These are phyloP conservation scores for Aristolochia fimbriata DNA, from an alignment of 164 flowering plant species.

Conservation along the genomic window DNA sequence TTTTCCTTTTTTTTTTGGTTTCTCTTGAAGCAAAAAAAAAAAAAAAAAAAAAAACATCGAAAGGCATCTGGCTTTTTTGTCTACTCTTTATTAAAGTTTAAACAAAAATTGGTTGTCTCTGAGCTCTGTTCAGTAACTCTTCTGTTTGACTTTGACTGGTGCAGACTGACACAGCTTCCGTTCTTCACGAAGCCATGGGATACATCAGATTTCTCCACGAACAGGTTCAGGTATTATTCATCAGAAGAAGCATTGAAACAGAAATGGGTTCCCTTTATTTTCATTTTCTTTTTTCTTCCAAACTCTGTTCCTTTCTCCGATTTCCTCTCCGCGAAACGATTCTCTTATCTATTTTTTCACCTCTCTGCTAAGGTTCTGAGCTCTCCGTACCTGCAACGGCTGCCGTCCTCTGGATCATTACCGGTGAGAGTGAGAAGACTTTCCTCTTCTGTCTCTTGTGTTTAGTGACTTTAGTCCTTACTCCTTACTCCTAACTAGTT, in stretches of 20 bases:
- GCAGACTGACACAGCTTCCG: slow-evolving; percentile 94
- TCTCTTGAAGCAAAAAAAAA: background rate
- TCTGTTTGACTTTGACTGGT: slow-evolving; percentile 14
- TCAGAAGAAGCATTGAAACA: background rate
- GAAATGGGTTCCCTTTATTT: background rate
- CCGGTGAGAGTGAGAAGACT: slow-evolving; percentile 1
- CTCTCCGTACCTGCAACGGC: slow-evolving; percentile 50
- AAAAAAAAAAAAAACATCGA: background rate
- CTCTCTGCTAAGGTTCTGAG: slow-evolving; percentile 27
- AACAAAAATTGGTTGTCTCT: background rate
- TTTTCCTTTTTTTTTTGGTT: too few species aligned
- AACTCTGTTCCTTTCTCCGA: background rate
- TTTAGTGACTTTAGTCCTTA: too few species aligned
- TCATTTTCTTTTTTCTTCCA: background rate
- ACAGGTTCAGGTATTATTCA: slow-evolving; percentile 48
- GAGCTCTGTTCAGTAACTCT: background rate
- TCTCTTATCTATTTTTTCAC: background rate
- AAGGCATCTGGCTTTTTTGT: background rate
- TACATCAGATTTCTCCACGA: slow-evolving; percentile 85
- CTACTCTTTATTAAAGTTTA: background rate
- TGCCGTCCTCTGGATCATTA: slow-evolving; percentile 18
- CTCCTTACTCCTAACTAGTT: too few species aligned
- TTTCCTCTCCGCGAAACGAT: background rate
- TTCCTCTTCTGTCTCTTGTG: background rate
- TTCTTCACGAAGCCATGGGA: slow-evolving; percentile 86